Base-by-base conservation (phyloP, 2,329 filamentous ascomycete species). In the Aureobasidium leucospermi region DNA sequence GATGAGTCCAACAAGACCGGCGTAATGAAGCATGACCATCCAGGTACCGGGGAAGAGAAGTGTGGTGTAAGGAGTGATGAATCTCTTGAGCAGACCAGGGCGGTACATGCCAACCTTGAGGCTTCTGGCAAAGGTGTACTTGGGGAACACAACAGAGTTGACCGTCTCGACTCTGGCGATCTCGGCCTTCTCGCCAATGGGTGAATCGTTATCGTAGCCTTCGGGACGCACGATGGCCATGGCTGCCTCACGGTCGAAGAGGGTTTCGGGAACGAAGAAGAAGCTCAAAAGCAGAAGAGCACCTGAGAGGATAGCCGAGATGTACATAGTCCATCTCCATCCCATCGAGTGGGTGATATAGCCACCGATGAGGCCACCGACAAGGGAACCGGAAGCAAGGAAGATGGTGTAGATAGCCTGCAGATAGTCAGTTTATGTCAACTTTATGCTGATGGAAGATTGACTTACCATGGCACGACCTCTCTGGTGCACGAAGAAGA, bases 1-100 rank as follows among this genome's bases (percentile, higher is more conserved):
- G 39, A 75, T 68, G 2, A 71, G 69, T 15, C 72, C 75, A 7
- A 76, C 70, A 1, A 77, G 67, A 1, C 74, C 75, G 6, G 73
- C 73, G 58, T 77, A 76, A 67, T 74, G 74, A 0, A 71, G 61
- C 45, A 74, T 71, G 11, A 76, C 69, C 4, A 76, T 67, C 72
- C 74, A 75, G 0, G 73, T 73, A 36, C 75, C 75, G 4, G 75
- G 75, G 23, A 75, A 68, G 2, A 70, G 67, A 11, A 76, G 65
- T 1, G 69, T 67, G 15, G 69, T 67, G 65, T 69, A 76, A 0
- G 74, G 74, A 2, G 68, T 71, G 36, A 74, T 36, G 59, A 75
- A 72, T 28, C 73, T 73, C 6, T 63, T 60, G 7, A 67, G 42
- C 2, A 75, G 52, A 10, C 71, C 68, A 1, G 71, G 69, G 6